These are phyloP conservation scores for Salvia miltiorrhiza DNA, from an alignment of 257 asterid species.

Conservation along the genomic window DNA sequence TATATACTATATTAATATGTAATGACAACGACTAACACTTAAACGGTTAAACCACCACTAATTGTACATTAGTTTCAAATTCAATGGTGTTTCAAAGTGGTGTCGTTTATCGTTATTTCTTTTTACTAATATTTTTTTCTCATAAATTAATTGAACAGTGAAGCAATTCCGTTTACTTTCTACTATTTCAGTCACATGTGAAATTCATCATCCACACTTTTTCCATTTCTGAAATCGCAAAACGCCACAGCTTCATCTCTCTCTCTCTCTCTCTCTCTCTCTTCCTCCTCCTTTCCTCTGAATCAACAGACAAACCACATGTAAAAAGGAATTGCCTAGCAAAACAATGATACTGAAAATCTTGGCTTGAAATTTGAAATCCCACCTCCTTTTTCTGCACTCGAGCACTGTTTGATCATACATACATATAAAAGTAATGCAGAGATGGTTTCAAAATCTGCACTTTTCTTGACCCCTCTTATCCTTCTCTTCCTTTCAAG, in stretches of 20 bases:
- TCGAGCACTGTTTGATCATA: not conserved
- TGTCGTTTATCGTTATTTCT: too few relatives aligned
- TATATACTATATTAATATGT: too few relatives aligned
- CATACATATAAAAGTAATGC: conserved; percentile 4
- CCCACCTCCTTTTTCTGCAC: not conserved
- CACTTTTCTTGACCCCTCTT: conserved; percentile 19
- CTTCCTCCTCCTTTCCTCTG: not conserved
- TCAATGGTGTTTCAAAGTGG: too few relatives aligned
- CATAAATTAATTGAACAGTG: not conserved
- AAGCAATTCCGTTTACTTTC: not conserved
- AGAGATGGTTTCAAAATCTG: conserved; percentile 35
- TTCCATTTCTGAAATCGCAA: not conserved
- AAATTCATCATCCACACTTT: conserved; percentile 26
- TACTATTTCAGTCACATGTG: conserved; percentile 9
- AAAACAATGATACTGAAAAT: not conserved
- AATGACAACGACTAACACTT: too few relatives aligned
- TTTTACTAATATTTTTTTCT: too few relatives aligned
- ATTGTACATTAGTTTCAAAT: too few relatives aligned
- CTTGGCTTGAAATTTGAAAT: not conserved
- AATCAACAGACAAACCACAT: conserved; percentile 11
- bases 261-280: not conserved
- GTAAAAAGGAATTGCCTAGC: not conserved
- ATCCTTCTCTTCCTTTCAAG: conserved; percentile 27
- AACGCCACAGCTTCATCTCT: not conserved
- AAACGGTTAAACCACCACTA: too few relatives aligned